A percentile compares a stretch with the other conserved stretches of the same genome.
These are phyloP conservation scores for Phalaenopsis hybrid DNA, from an alignment of 116 monocot genomes.

Conservation along the genomic window DNA sequence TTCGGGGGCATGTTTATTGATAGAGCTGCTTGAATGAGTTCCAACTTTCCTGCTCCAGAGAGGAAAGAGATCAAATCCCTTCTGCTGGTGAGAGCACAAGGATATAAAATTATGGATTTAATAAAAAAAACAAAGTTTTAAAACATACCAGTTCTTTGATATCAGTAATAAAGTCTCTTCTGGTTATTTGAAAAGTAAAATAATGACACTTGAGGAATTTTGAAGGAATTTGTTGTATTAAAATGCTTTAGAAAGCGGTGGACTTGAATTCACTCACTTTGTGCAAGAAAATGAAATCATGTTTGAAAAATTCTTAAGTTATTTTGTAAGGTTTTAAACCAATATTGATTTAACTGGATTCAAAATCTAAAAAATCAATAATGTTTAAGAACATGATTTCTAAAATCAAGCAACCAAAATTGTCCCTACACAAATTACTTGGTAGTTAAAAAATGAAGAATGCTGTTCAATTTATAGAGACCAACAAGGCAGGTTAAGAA, in stretches of 20 bases:
- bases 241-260: too few species aligned
- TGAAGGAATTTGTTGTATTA: too few species aligned
- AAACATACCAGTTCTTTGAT: neutral
- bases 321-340: neutral
- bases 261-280: neutral
- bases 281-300: neutral
- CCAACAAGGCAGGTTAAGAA: neutral
- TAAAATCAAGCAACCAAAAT: neutral
- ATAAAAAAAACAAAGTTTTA: neutral
- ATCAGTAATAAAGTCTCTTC: neutral
- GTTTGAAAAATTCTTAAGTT: neutral
- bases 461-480: neutral
- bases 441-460: neutral
- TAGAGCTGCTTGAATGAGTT: conserved; percentile 7
- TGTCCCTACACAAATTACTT: neutral
- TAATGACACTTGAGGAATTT: too few species aligned
- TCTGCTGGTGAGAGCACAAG: neutral
- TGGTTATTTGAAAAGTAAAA: neutral
- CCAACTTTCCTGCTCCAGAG: conserved; percentile 5
- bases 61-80: neutral
- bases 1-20: conserved; percentile 11
- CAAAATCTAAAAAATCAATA: neutral
- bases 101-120: neutral
- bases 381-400: neutral
- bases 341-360: neutral